These are phyloP conservation scores for Colletotrichum agaves DNA, from an alignment of 2,329 filamentous ascomycete species.

Conservation along the genomic window DNA sequence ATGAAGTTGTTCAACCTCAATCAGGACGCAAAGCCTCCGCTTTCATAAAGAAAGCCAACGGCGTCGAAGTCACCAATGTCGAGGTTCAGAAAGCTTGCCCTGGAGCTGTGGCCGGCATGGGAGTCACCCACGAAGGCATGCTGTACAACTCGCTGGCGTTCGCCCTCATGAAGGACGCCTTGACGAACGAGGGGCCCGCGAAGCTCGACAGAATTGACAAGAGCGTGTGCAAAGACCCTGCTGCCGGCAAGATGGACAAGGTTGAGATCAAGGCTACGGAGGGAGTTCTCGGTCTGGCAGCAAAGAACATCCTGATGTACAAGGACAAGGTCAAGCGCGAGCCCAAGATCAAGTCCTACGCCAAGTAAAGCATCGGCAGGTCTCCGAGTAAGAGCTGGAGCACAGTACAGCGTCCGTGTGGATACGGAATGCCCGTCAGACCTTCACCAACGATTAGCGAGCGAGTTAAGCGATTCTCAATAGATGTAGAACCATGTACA, in stretches of 20 bases:
- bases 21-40: constrained; percentile 58
- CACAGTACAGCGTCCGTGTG: background rate
- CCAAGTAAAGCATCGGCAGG: background rate
- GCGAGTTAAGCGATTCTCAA: background rate
- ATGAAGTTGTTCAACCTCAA: constrained; percentile 64
- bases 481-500: background rate
- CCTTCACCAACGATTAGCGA: background rate
- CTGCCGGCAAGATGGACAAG: constrained; percentile 14
- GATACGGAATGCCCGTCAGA: background rate
- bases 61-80: constrained; percentile 59
- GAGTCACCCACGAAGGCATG: constrained; percentile 62
- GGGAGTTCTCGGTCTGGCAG: background rate
- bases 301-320: constrained; percentile 5
- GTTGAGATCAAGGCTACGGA: constrained; percentile 11
- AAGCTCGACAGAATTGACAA: constrained; percentile 23
- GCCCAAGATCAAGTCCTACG: constrained; percentile 16
- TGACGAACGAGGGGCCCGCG: constrained; percentile 17
- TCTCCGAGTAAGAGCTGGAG: background rate
- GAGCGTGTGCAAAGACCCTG: constrained; percentile 5
- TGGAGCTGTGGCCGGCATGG: constrained; percentile 50
- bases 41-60: constrained; percentile 51
- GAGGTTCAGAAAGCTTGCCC: constrained; percentile 59
- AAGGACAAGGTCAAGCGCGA: constrained; percentile 12
- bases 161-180: constrained; percentile 54
- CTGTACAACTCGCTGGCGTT: constrained; percentile 46